These are phyloP conservation scores for Chloris gayana DNA, from an alignment of 176 grass and related monocot genomes.

Conservation along the genomic window DNA sequence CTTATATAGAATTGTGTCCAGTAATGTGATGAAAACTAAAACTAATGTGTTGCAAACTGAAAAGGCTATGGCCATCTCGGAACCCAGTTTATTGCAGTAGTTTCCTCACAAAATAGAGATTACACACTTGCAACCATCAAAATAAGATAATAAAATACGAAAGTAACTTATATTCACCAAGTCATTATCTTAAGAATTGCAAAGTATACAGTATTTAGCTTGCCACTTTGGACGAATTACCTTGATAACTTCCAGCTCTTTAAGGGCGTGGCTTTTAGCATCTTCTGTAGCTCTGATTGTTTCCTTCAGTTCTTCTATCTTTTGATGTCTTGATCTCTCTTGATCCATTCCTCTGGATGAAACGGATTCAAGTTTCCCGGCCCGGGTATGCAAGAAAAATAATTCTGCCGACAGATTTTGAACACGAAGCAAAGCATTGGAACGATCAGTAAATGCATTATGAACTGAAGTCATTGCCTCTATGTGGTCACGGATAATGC, in stretches of 20 bases:
- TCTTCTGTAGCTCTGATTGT: constrained; percentile 70
- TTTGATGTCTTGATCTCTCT: constrained; percentile 65
- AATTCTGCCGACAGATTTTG: constrained; percentile 70
- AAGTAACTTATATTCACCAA: constrained; percentile 27
- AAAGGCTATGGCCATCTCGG: background rate
- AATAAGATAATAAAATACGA: background rate
- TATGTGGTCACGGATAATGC: constrained; percentile 76
- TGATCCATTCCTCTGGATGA: constrained; percentile 69
- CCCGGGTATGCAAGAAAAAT: constrained; percentile 54
- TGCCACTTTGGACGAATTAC: constrained; percentile 45
- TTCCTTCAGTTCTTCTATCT: constrained; percentile 77
- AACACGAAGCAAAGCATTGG: constrained; percentile 67
- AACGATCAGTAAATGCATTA: constrained; percentile 84
- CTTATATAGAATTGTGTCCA: background rate
- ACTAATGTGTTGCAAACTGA: constrained; percentile 4
- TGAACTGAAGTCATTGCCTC: constrained; percentile 71
- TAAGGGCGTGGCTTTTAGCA: constrained; percentile 61
- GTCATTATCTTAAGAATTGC: background rate
- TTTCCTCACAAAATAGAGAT: constrained; percentile 3
- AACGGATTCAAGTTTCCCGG: constrained; percentile 70
- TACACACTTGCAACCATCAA: background rate
- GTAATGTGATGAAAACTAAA: background rate
- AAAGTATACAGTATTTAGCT: background rate
- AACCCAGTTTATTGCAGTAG: background rate
- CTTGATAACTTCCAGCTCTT: constrained; percentile 84